These are phyloP conservation scores for Casuarina equisetifolia DNA, from an alignment of 306 rosid genomes.

Conservation along the genomic window DNA sequence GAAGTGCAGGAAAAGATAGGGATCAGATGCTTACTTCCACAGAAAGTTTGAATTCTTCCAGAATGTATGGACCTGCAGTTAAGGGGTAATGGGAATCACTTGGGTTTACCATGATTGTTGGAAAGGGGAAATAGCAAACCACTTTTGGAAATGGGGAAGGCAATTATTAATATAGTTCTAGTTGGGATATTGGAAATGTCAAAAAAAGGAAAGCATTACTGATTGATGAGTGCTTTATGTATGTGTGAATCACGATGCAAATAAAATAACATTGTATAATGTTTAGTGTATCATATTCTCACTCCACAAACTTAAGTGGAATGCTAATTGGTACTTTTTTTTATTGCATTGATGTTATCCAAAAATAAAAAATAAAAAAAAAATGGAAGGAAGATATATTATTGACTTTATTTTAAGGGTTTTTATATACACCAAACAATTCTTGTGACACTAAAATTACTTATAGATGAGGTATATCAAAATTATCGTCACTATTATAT, in stretches of 20 bases:
- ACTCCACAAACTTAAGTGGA: slow-evolving; percentile 1
- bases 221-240: neutral
- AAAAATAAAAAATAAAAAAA: neutral
- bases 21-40: slow-evolving; percentile 61
- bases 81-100: slow-evolving; percentile 39
- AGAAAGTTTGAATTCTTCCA: slow-evolving; percentile 36
- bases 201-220: slow-evolving; percentile 1
- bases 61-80: slow-evolving; percentile 23
- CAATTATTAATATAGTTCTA: slow-evolving; percentile 5
- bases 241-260: slow-evolving; percentile 3
- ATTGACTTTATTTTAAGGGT: too few relatives aligned
- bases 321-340: neutral
- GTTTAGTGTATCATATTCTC: neutral
- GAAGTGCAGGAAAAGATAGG: slow-evolving; percentile 31
- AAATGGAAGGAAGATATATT: neutral
- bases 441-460: too few relatives aligned
- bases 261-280: neutral
- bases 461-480: too few relatives aligned
- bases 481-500: too few relatives aligned
- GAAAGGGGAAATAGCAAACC: slow-evolving; percentile 17
- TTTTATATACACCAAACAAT: too few relatives aligned
- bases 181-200: neutral
- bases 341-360: neutral
- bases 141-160: slow-evolving; percentile 36
- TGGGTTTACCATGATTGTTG: slow-evolving; percentile 25